phyloP scores from a whole-genome alignment of 177 flowering plant genomes.

The Vitis hybrid region DNA sequence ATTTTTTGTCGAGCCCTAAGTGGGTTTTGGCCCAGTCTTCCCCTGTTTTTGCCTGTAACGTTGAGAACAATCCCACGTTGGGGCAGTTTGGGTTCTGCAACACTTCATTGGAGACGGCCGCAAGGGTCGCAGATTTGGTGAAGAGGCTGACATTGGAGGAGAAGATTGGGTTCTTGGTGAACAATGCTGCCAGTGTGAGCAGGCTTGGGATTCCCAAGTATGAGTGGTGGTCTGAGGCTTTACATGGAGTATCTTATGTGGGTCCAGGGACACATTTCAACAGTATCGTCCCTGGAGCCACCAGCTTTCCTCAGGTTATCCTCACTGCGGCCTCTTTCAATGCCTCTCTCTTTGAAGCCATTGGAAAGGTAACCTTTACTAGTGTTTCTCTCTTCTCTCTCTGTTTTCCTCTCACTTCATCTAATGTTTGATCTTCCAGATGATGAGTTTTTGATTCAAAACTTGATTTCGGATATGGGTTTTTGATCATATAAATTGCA shows the following conservation, averaged over 20 bases:
- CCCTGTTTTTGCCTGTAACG: constrained; percentile 73
- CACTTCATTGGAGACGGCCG: constrained; percentile 32
- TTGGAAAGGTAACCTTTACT: constrained; percentile 67
- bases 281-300: constrained; percentile 76
- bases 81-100: constrained; percentile 61
- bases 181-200: constrained; percentile 49
- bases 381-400: background rate
- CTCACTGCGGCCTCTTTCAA: constrained; percentile 90
- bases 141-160: constrained; percentile 78
- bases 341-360: constrained; percentile 62
- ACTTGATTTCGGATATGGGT: background rate
- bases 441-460: background rate
- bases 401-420: no score
- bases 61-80: constrained; percentile 35
- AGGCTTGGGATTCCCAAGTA: constrained; percentile 87
- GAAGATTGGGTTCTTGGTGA: constrained; percentile 66
- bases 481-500: background rate
- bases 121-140: constrained; percentile 75
- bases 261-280: constrained; percentile 82
- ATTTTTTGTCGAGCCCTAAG: background rate
- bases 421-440: background rate
- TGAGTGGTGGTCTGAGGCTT: constrained; percentile 99
- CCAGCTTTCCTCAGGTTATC: constrained; percentile 88
- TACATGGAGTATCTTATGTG: constrained; percentile 83
- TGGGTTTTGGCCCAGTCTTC: constrained; percentile 40